Evolutionary conservation across 331 rosid genomes (phyloP).

Genomic region (Quercus lobata): DNA sequence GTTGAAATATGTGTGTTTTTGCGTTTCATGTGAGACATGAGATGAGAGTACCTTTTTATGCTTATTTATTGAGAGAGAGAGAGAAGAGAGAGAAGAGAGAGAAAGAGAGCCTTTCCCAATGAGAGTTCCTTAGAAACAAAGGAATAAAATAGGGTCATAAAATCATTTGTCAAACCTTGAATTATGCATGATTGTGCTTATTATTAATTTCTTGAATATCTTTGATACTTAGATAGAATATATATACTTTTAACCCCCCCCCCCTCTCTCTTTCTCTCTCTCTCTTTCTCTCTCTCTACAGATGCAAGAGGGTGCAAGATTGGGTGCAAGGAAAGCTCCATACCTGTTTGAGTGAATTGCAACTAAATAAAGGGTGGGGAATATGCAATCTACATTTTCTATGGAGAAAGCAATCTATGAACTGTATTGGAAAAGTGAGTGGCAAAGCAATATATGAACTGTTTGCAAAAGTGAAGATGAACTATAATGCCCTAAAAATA

Average conservation of each 20-base stretch:
- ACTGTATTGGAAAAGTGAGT: constrained; percentile 6
- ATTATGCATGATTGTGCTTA: constrained; percentile 37
- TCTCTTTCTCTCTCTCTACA: neutral
- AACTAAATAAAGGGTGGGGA: constrained; percentile 25
- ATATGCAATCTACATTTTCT: constrained; percentile 30
- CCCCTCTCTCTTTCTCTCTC: neutral
- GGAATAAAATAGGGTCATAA: constrained; percentile 39
- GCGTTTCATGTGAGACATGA: constrained; percentile 30
- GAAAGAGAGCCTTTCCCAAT: constrained; percentile 35
- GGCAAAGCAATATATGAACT: neutral
- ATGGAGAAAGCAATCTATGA: constrained; percentile 24
- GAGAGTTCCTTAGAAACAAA: constrained; percentile 61
- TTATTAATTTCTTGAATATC: constrained; percentile 3
- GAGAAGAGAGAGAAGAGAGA: constrained; percentile 6
- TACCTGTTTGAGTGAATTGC: constrained; percentile 25
- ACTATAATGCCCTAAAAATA: neutral
- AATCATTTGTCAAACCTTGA: constrained; percentile 45
- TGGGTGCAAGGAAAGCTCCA: constrained; percentile 17
- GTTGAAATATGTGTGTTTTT: constrained; percentile 29
- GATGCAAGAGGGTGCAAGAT: neutral
- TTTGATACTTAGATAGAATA: neutral
- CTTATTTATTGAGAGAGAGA: constrained; percentile 23
- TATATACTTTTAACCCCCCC: neutral
- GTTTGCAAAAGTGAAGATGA: neutral
- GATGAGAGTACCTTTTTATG: constrained; percentile 19